A percentile compares a stretch with the other conserved stretches of the same genome.
Conservation (phyloP, 139 green algal genomes). For the Picochlorum sp. region DNA sequence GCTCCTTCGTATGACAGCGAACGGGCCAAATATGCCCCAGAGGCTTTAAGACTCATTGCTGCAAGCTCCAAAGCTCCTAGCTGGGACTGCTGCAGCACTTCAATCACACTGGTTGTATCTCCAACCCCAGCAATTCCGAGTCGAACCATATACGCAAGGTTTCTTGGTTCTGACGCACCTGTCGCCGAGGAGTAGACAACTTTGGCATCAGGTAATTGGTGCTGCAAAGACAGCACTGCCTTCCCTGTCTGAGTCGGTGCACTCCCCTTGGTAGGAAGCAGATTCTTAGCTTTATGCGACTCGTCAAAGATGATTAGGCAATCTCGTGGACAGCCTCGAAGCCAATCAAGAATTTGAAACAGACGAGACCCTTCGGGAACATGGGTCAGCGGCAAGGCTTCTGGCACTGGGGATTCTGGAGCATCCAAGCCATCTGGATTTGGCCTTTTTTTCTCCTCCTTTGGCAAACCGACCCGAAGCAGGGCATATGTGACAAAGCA, state of each 20-base stretch:
- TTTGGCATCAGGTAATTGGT: conserved; percentile 60
- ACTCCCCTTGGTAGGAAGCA: conserved; percentile 32
- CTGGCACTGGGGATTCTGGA: background rate
- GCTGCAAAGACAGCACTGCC: conserved; percentile 66
- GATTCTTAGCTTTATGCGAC: conserved; percentile 90
- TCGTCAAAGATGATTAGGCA: conserved; percentile 54
- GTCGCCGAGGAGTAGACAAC: conserved; percentile 83
- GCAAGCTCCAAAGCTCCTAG: conserved; percentile 66
- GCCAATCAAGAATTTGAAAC: conserved; percentile 50
- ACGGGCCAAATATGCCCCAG: conserved; percentile 69
- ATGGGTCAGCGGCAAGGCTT: too few relatives aligned
- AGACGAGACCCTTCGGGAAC: conserved; percentile 20
- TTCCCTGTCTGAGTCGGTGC: conserved; percentile 54
- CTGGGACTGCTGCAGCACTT: conserved; percentile 26
- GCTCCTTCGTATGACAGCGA: conserved; percentile 44
- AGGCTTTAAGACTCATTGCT: conserved; percentile 52
- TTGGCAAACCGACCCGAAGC: background rate
- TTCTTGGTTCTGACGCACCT: conserved; percentile 71
- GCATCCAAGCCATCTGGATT: background rate
- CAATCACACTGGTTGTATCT: conserved; percentile 34
- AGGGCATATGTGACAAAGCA: conserved; percentile 46
- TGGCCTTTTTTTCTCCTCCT: background rate
- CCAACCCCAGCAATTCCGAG: conserved; percentile 30
- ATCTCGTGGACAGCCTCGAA: conserved; percentile 5
- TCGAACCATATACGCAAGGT: conserved; percentile 84